Conservation (phyloP, 2,329 filamentous ascomycete genomes). For the Magnaporthiopsis rhizophila region DNA sequence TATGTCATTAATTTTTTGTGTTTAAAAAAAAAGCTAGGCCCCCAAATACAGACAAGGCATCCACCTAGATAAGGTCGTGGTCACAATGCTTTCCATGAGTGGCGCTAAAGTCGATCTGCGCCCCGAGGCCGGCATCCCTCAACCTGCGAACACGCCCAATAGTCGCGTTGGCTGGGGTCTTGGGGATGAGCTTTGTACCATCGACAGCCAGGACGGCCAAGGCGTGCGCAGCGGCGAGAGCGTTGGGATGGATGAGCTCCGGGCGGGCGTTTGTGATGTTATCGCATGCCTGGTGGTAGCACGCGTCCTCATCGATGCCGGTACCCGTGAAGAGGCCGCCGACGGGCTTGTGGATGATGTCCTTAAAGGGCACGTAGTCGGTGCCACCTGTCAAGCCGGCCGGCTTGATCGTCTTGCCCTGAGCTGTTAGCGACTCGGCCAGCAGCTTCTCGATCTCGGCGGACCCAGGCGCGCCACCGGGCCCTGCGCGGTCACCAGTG, state of each 20-base stretch:
- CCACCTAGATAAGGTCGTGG: slow-evolving; percentile 5
- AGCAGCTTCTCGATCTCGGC: slow-evolving; percentile 45
- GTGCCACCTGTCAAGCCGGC: slow-evolving; percentile 49
- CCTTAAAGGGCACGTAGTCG: slow-evolving; percentile 62
- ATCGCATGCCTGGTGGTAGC: slow-evolving; percentile 39
- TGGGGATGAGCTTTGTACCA: slow-evolving; percentile 3
- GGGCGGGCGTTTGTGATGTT: slow-evolving; percentile 13
- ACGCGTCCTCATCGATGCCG: slow-evolving; percentile 37
- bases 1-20: not conserved
- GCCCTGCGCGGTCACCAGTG: slow-evolving; percentile 54
- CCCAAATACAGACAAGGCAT: not conserved
- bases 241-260: slow-evolving; percentile 6
- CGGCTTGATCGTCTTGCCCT: slow-evolving; percentile 43
- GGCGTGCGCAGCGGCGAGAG: slow-evolving; percentile 5
- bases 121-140: not conserved
- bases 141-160: not conserved
- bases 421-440: slow-evolving; percentile 11
- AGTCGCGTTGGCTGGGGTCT: slow-evolving; percentile 5
- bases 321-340: slow-evolving; percentile 60
- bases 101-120: not conserved
- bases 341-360: slow-evolving; percentile 46
- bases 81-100: slow-evolving; percentile 6
- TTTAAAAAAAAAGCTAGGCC: too few relatives aligned
- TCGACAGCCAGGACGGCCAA: slow-evolving; percentile 4
- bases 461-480: slow-evolving; percentile 39